Conservation (phyloP, 108 stramenopile genomes). For the Nitzschia sp. region DNA sequence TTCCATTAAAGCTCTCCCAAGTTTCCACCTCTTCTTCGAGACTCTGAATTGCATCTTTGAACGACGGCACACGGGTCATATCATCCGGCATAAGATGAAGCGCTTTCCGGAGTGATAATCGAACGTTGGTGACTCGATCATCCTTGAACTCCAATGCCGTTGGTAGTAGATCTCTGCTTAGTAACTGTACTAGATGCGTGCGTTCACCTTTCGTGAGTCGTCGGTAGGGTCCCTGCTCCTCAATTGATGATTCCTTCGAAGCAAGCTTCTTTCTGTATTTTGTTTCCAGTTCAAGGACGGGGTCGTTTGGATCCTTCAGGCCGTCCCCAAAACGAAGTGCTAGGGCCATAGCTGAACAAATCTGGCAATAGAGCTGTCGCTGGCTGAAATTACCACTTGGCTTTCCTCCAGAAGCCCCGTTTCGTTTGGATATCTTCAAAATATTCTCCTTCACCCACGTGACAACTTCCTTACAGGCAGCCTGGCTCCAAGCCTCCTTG, state of each 20-base stretch:
- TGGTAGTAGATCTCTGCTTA: conserved; percentile 65
- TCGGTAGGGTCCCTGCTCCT: conserved; percentile 61
- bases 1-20: conserved; percentile 64
- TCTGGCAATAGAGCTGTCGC: conserved; percentile 77
- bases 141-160: conserved; percentile 76
- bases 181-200: conserved; percentile 56
- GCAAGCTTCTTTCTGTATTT: conserved; percentile 24
- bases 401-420: conserved; percentile 32
- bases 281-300: conserved; percentile 28
- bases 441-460: conserved; percentile 70
- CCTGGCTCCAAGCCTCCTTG: conserved; percentile 26
- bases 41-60: conserved; percentile 55
- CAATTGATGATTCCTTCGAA: conserved; percentile 19
- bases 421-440: conserved; percentile 51
- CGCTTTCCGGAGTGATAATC: conserved; percentile 69
- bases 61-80: conserved; percentile 44
- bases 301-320: conserved; percentile 34
- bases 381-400: conserved; percentile 65
- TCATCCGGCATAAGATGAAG: conserved; percentile 71
- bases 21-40: conserved; percentile 82
- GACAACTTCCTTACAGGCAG: conserved; percentile 55
- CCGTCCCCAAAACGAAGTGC: conserved; percentile 70
- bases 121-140: conserved; percentile 81
- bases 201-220: conserved; percentile 58
- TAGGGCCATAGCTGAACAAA: conserved; percentile 67